Base-by-base conservation (phyloP, 148 eudicot species). In the Vaccinium myrtillus region DNA sequence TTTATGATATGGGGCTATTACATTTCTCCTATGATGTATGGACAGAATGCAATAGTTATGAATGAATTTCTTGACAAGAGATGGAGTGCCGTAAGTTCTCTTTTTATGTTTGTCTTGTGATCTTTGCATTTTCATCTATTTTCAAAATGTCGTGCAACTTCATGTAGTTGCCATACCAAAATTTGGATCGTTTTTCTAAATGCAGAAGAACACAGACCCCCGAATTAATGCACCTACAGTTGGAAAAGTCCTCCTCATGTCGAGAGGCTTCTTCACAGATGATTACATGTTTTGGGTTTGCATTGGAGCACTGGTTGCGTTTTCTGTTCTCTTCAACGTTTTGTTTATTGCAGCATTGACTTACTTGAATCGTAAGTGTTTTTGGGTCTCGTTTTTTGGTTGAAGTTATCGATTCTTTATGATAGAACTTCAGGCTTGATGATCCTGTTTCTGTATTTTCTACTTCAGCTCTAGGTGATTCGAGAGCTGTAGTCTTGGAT, bases 1-100 rank as follows among this genome's bases (percentile, higher is more conserved):
- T 92, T 93, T 92, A 90, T 94, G 89, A 88, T 86, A 82, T 94
- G 95, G 97, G 97, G 86, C 63, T 94, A 92, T 84, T 94, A 94
- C 75, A 74, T 84, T 73, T 92, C 97, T 83, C 97, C 97, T 36
- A 91, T 94, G 95, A 92, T 88, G 91, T 94, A 93, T 83, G 97
- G 91, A 53, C 97, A 94, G 73, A 92, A 91, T 81, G 97, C 97
- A 53, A 82, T 94, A 48, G 95, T 89, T 49, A 89, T 94, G 54
- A 94, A 90, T 78, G 97, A 94, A 86, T 94, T 94, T 87, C 95
- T 94, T 61, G 97, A 91, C 36, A 67, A 90, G 74, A 90, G 97
- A 88, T 94, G 97, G 97, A 92, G 90, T 59, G 76, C 84, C 23
- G 95, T 94, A 89, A 87, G 91, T 86, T 36, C 61, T 27, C 73